Base-by-base conservation (phyloP, 257 asterid genomes). In the Solanum pinnatisectum region DNA sequence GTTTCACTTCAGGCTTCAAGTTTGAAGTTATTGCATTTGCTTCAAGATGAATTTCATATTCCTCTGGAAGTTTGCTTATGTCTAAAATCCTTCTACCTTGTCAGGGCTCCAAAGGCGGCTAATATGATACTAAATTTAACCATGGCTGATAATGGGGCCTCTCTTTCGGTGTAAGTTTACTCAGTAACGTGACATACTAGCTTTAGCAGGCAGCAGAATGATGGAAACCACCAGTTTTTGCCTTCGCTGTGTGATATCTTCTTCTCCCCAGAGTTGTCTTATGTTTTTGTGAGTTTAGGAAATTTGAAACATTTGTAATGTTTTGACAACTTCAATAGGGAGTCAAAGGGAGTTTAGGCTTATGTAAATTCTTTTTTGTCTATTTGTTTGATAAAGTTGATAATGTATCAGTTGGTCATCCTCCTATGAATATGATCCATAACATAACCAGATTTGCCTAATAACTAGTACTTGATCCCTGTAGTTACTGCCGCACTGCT, bases 101-200 rank as follows among this genome's bases (percentile, higher is more conserved):
- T 74, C 96, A 96, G 98, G 99, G 98, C 98, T 90, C 98, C 99
- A 33, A 94, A 92, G 92, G 99, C 99, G 85, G 98, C 98, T 76
- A 93, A 94, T 74, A 90, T 96, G 98, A 95, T 96, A 88, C 98
- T 96, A 85, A 95, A 95, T 93, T 95, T 96, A 73, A 92, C 98
- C 2, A 39, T 35, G 23, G 95, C 94, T 5, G 99, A 96, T 89
- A 96, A 96, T 36, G 99, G 99, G 65, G 96, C 99, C 27, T 95
- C 99, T 14, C 98, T 96, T 88, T 93, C 98, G 5, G 99, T 95
- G 27, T 81, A 18, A 81, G n/a, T 46, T 81, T 30, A 46, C 8
- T 25, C 85, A 16, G 27, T 30, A 3, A 59, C 49, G 40, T 27
- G 84, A 44, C 85, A 46, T 27, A 46, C 67, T 46, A 10, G 10